Base-by-base conservation (phyloP, 495 filamentous ascomycete species). In the Darksidea phi region DNA sequence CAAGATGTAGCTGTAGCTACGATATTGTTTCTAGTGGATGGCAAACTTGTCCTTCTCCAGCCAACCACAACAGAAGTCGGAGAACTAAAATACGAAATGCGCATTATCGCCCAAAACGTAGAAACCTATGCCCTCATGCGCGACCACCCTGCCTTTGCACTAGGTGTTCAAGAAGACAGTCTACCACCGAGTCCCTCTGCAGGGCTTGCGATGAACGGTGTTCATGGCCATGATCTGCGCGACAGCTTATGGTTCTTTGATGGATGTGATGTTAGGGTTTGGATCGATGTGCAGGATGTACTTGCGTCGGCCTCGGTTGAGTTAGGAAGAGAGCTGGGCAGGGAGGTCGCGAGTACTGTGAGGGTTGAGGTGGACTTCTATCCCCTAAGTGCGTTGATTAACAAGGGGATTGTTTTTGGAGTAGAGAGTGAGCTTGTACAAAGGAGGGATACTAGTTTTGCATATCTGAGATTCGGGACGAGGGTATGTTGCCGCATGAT, bases 191-290 rank as follows among this genome's bases (percentile, higher is more conserved):
- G 79, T 55, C 83, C 83, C 0, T 78, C 79, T 1, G 76, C 72
- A 10, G 82, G 80, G 45, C 69, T 75, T 61, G 73, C 72, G 17
- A 69, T 81, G 23, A 79, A 74, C 54, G 74, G 72, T 25, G 67
- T 76, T 28, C 70, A 76, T 34, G 80, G 75, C 60, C 73, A 77
- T 48, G 86, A 78, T 25, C 79, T 97, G 24, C 80, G 82, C 34
- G 91, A 97, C 75, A 97, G 93, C 8, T 78, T 99, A 1, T 99
- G 94, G 94, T 83, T 88, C 46, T 97, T 97, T 74, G 90, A 96
- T 68, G 94, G 95, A 20, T 81, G 80, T 23, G 82, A 89, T 57
- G 79, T 97, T 54, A 73, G 89, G 50, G 84, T 88, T 10, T 98
- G 94, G 94, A 80, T 88, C 17, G 90, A 97, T 71, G 81, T 97